Evolutionary conservation across 2,329 filamentous ascomycete genomes (phyloP).

Genomic region (Diaporthe sp.): DNA sequence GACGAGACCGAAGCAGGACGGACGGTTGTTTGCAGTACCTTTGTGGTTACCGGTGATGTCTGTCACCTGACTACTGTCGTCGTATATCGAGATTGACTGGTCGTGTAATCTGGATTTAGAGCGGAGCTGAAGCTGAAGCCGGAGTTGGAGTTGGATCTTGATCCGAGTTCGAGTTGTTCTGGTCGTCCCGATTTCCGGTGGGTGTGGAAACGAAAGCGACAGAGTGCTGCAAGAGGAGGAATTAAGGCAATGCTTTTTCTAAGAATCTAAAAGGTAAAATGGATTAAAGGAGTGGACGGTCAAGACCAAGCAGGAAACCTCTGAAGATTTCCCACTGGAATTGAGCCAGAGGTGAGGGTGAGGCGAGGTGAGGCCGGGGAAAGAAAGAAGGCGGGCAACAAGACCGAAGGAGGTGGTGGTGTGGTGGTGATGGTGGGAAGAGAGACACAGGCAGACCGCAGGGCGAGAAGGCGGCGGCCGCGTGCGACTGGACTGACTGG

Average conservation of each 20-base stretch:
- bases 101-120: not conserved
- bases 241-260: slow-evolving; percentile 44
- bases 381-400: slow-evolving; percentile 30
- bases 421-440: slow-evolving; percentile 47
- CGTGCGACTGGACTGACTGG: slow-evolving; percentile 23
- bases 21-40: slow-evolving; percentile 12
- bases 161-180: slow-evolving; percentile 25
- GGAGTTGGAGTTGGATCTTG: slow-evolving; percentile 16
- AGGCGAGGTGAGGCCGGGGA: slow-evolving; percentile 36
- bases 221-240: slow-evolving; percentile 37
- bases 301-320: slow-evolving; percentile 69
- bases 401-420: slow-evolving; percentile 48
- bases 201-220: slow-evolving; percentile 36
- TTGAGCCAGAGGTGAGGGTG: slow-evolving; percentile 61
- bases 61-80: slow-evolving; percentile 13
- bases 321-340: slow-evolving; percentile 66
- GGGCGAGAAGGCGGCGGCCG: slow-evolving; percentile 43
- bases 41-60: slow-evolving; percentile 28
- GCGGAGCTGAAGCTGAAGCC: slow-evolving; percentile 16
- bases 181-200: slow-evolving; percentile 34
- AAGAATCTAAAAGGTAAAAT: slow-evolving; percentile 43
- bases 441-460: slow-evolving; percentile 41
- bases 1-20: not conserved
- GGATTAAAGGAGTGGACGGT: slow-evolving; percentile 70
- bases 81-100: slow-evolving; percentile 20